Conservation (phyloP, 2,329 filamentous ascomycete species). For the Fusarium proliferatum region DNA sequence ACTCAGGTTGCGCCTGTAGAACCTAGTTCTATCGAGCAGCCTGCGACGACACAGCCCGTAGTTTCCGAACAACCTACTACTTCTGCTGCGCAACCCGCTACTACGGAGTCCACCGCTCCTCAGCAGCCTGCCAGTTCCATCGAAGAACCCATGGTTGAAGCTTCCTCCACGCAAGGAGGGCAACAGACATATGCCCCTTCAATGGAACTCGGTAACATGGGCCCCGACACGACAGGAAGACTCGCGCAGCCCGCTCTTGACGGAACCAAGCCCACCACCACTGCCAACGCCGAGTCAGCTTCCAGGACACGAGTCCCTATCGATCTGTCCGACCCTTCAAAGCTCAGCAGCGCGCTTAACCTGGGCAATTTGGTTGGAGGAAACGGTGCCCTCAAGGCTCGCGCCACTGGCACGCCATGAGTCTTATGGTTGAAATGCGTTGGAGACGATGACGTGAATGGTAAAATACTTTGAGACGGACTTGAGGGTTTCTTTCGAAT, state of each 20-base stretch:
- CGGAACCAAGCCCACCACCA: conserved; percentile 23
- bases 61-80: background rate
- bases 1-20: background rate
- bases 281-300: conserved; percentile 34
- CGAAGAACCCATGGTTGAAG: background rate
- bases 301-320: conserved; percentile 41
- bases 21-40: background rate
- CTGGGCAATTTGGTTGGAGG: conserved; percentile 55
- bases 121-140: background rate
- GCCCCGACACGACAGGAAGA: conserved; percentile 24
- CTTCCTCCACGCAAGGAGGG: conserved; percentile 7
- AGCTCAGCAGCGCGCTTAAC: conserved; percentile 56
- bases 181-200: conserved; percentile 25
- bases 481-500: conserved; percentile 18
- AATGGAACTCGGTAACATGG: conserved; percentile 39
- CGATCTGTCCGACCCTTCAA: conserved; percentile 53
- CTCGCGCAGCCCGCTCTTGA: conserved; percentile 20
- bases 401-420: conserved; percentile 31
- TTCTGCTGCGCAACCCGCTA: background rate
- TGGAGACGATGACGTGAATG: background rate
- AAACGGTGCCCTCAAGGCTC: conserved; percentile 23
- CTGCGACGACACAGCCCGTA: background rate
- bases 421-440: background rate
- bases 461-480: conserved; percentile 7
- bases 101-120: background rate